phyloP scores from a whole-genome alignment of 2,329 filamentous ascomycete species.

The Pezicula neosporulosa region DNA sequence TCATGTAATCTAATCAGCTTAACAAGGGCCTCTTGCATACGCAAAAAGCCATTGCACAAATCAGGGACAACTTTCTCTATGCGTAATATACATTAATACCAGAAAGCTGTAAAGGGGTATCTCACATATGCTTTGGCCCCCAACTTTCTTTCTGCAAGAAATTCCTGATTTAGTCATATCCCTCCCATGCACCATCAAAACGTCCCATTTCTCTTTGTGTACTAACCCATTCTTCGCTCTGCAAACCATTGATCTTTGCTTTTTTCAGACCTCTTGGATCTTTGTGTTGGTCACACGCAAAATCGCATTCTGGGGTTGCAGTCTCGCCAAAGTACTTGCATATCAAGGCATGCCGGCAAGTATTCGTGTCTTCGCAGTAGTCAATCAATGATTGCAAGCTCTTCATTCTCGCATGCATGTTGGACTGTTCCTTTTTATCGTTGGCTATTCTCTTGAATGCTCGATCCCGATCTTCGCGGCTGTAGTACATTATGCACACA shows the following conservation, averaged over 20 bases:
- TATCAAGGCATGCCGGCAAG: slow-evolving; percentile 74
- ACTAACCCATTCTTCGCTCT: slow-evolving; percentile 59
- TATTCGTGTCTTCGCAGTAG: slow-evolving; percentile 75
- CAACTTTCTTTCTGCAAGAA: too few species aligned
- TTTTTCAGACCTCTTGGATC: slow-evolving; percentile 54
- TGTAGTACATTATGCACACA: slow-evolving; percentile 88
- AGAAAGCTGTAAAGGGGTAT: too few species aligned
- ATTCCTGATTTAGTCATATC: slow-evolving; percentile 28
- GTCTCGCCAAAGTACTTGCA: slow-evolving; percentile 74
- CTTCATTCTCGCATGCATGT: slow-evolving; percentile 50
- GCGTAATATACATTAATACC: too few species aligned
- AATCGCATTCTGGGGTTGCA: slow-evolving; percentile 58
- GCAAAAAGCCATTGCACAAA: too few species aligned
- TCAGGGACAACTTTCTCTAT: too few species aligned
- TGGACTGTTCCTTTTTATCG: slow-evolving; percentile 37
- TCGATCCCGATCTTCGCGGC: slow-evolving; percentile 78
- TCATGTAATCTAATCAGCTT: too few species aligned
- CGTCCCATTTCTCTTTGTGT: slow-evolving; percentile 57
- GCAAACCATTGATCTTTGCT: slow-evolving; percentile 53
- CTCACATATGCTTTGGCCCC: too few species aligned
- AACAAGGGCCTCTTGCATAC: too few species aligned
- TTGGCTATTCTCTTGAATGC: slow-evolving; percentile 53
- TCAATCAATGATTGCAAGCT: slow-evolving; percentile 67
- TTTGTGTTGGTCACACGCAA: slow-evolving; percentile 78
- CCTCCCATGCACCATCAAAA: slow-evolving; percentile 54